Evolutionary conservation across 441 rosid species (phyloP).

Genomic region (Corymbia calophylla): DNA sequence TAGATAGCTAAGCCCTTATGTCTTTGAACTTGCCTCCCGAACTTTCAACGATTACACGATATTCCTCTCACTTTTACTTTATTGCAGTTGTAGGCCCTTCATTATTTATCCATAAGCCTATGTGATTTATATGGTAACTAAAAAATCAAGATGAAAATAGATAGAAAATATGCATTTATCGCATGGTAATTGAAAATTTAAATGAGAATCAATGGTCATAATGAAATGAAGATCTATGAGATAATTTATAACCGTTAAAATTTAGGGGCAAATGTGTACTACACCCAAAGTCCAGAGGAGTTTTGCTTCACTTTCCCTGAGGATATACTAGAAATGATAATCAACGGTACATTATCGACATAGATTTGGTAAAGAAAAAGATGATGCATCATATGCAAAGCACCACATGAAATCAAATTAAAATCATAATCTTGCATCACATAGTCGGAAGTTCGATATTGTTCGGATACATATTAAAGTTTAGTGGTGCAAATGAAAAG

Average conservation of each 20-base stretch:
- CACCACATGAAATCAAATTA: too few species aligned
- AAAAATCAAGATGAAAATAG: background rate
- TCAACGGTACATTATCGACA: background rate
- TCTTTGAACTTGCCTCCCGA: fast-evolving
- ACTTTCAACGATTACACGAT: background rate
- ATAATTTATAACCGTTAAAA: background rate
- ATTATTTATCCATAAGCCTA: background rate
- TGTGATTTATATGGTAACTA: background rate
- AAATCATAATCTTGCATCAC: too few species aligned
- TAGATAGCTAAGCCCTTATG: background rate
- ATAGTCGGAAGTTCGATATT: too few species aligned
- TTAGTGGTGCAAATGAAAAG: background rate
- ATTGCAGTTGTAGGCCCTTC: background rate
- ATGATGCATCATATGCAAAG: too few species aligned
- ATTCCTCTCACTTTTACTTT: background rate
- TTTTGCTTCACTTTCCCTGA: background rate
- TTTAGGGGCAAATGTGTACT: background rate
- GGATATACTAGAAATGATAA: background rate
- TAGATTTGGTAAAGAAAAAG: background rate
- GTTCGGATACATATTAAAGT: too few species aligned
- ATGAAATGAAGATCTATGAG: background rate
- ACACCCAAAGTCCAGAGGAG: background rate
- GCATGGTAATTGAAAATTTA: background rate
- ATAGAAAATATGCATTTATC: background rate
- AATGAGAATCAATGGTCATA: background rate